Conservation (phyloP, 2,329 filamentous ascomycete species). For the Ophiostoma sp. region DNA sequence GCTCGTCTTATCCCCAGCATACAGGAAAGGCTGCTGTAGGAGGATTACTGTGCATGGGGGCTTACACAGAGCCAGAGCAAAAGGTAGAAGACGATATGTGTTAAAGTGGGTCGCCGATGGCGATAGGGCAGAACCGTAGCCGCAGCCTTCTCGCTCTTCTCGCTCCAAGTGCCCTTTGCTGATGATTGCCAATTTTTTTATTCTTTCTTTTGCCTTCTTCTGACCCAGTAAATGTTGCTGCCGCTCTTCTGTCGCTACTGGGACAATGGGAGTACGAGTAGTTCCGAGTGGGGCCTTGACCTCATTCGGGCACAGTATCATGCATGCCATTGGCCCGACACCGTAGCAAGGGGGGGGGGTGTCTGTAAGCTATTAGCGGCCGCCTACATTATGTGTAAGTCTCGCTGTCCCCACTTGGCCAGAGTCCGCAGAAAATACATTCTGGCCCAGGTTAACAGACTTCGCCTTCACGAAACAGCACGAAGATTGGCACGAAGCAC, state of each 20-base stretch:
- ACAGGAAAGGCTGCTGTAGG: too few species aligned
- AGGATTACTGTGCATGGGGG: neutral
- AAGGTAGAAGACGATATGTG: neutral
- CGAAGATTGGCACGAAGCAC: slow-evolving; percentile 13
- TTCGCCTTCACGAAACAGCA: slow-evolving; percentile 16
- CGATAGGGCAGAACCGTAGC: slow-evolving; percentile 14
- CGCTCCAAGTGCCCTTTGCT: neutral
- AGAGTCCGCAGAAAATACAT: neutral
- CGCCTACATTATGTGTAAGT: neutral
- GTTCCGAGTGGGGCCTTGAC: neutral
- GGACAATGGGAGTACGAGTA: neutral
- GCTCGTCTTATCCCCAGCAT: too few species aligned
- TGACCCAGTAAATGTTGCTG: neutral
- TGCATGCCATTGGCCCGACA: neutral
- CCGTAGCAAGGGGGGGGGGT: neutral
- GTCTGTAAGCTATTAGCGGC: neutral
- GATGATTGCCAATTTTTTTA: neutral
- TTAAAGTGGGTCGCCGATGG: neutral
- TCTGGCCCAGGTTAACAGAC: neutral
- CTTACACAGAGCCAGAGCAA: neutral
- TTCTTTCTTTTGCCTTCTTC: neutral
- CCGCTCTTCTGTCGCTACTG: neutral
- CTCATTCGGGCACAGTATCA: neutral
- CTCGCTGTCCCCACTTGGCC: neutral
- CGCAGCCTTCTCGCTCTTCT: slow-evolving; percentile 1